phyloP scores from a whole-genome alignment of 495 filamentous ascomycete genomes.

The Tuber borchii region DNA sequence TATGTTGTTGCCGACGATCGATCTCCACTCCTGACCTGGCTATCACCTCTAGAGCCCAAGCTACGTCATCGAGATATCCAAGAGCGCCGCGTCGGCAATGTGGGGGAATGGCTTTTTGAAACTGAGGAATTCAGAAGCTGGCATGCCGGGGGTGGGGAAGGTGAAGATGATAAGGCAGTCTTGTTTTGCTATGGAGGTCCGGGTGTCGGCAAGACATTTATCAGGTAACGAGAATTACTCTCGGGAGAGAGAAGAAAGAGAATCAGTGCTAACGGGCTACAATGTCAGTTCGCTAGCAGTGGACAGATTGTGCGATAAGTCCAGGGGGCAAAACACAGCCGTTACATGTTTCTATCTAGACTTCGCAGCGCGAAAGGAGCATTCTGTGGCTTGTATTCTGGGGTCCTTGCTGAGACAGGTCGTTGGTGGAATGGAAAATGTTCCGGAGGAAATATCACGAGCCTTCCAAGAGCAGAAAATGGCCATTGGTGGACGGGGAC shows the following conservation, averaged over 20 bases:
- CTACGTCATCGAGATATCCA: neutral
- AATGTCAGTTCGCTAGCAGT: neutral
- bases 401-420: neutral
- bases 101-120: too few relatives aligned
- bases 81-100: neutral
- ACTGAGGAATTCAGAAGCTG: neutral
- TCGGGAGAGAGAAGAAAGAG: neutral
- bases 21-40: neutral
- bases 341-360: neutral
- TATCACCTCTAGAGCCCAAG: neutral
- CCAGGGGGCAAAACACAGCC: neutral
- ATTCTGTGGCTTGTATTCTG: neutral
- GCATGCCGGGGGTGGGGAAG: neutral
- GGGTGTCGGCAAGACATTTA: neutral
- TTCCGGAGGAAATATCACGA: neutral
- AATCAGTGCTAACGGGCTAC: neutral
- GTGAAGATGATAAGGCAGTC: neutral
- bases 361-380: neutral
- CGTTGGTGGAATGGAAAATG: neutral
- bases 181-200: neutral
- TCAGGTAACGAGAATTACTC: neutral
- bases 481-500: neutral
- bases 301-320: neutral
- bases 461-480: neutral
- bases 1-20: neutral